Evolutionary conservation across 139 green algal genomes (phyloP).

Genomic region (Tetraselmis chui): DNA sequence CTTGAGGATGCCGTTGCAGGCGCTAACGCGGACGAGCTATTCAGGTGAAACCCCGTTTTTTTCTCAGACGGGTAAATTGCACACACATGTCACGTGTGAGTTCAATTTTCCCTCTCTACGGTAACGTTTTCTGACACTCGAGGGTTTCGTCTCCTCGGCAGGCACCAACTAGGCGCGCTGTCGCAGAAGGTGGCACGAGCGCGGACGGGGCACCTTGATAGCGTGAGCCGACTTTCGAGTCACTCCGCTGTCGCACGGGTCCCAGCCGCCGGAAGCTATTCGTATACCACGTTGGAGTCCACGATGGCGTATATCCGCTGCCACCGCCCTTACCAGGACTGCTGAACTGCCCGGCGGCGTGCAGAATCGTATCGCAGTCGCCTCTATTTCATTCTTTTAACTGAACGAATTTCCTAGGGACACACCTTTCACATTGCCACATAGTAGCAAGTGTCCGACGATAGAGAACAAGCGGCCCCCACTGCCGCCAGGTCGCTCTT

Average conservation of each 20-base stretch:
- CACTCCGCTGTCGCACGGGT: neutral
- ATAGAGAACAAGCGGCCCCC: too few species aligned
- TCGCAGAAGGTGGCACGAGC: neutral
- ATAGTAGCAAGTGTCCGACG: too few species aligned
- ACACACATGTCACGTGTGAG: too few species aligned
- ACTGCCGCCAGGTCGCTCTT: too few species aligned
- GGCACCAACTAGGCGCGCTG: neutral
- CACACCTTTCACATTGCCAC: too few species aligned
- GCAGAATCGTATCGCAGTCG: too few species aligned
- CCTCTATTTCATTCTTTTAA: too few species aligned
- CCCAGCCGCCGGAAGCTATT: neutral
- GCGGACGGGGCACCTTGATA: neutral
- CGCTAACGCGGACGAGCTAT: neutral
- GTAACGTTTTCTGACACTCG: neutral
- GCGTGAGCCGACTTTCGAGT: neutral
- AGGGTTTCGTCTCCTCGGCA: neutral
- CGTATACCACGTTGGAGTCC: neutral
- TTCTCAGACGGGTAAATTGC: too few species aligned
- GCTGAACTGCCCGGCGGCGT: too few species aligned
- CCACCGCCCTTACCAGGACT: neutral
- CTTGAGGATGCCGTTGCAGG: neutral
- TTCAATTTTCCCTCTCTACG: neutral
- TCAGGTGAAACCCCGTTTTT: neutral
- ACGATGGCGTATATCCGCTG: neutral
- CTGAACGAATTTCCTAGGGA: too few species aligned